Evolutionary conservation across 345 rosid genomes (phyloP).

Genomic region (Gossypium thurberi): DNA sequence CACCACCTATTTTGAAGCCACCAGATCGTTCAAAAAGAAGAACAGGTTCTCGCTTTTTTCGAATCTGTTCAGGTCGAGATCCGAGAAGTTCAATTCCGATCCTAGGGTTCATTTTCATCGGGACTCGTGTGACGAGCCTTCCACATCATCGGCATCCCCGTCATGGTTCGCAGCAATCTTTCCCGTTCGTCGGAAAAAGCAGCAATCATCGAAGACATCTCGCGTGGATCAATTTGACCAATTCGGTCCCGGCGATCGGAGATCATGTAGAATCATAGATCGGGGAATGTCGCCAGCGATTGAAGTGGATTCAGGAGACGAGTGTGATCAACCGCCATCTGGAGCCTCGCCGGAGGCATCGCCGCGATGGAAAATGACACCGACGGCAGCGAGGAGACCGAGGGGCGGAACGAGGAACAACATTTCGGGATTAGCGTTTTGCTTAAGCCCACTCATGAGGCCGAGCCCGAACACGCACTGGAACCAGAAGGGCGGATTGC

Average conservation of each 20-base stretch:
- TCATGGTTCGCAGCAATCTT: constrained; percentile 54
- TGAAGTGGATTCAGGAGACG: constrained; percentile 28
- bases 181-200: constrained; percentile 38
- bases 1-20: constrained; percentile 18
- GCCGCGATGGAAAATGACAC: constrained; percentile 33
- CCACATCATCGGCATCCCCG: constrained; percentile 38
- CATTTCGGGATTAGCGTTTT: constrained; percentile 61
- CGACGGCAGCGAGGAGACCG: constrained; percentile 31
- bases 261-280: constrained; percentile 28
- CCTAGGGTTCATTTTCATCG: constrained; percentile 22
- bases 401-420: constrained; percentile 28
- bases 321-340: constrained; percentile 22
- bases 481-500: constrained; percentile 46
- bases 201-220: constrained; percentile 24
- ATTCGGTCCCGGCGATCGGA: constrained; percentile 20
- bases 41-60: constrained; percentile 42
- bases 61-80: constrained; percentile 61
- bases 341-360: constrained; percentile 41
- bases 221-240: constrained; percentile 29
- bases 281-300: constrained; percentile 87
- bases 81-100: constrained; percentile 47
- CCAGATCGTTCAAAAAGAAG: constrained; percentile 28
- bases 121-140: constrained; percentile 24
- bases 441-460: constrained; percentile 86
- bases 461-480: constrained; percentile 65